A percentile compares a stretch with the other conserved stretches of the same genome.
Conservation (phyloP, 352 stramenopile species). For the Pythium rhizo-oryzae region DNA sequence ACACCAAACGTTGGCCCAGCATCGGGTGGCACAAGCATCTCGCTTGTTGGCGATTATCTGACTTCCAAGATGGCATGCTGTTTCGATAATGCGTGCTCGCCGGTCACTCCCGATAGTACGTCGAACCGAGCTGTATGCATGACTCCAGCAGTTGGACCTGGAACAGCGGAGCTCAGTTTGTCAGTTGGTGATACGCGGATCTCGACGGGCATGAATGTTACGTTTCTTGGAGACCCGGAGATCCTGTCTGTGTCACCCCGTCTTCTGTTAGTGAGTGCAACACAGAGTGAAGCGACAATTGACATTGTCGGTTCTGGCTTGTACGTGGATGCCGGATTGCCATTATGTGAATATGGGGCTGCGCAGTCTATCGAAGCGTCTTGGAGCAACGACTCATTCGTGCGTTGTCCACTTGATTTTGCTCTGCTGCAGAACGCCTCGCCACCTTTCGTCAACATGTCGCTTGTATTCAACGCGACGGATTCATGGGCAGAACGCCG, state of each 20-base stretch:
- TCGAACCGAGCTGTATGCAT: constrained; percentile 7
- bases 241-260: background rate
- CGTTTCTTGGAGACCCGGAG: background rate
- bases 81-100: constrained; percentile 42
- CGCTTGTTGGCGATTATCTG: constrained; percentile 35
- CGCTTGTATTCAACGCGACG: background rate
- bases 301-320: constrained; percentile 13
- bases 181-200: background rate
- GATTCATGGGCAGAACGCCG: background rate
- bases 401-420: constrained; percentile 16
- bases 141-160: background rate
- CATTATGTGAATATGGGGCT: constrained; percentile 15
- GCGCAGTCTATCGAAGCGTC: background rate
- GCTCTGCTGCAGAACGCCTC: background rate
- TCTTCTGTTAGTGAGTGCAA: background rate
- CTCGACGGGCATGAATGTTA: constrained; percentile 15
- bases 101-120: constrained; percentile 5
- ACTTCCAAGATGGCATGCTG: constrained; percentile 41
- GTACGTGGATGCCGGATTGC: background rate
- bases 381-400: constrained; percentile 2
- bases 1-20: constrained; percentile 28
- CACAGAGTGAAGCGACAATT: background rate
- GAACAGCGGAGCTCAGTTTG: background rate
- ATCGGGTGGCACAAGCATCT: constrained; percentile 30
- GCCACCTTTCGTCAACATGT: constrained; percentile 4